Evolutionary conservation across 768 basidiomycete genomes (phyloP), one percentile per base, ranked within the genome.

Genomic region (Trametes maxima): DNA sequence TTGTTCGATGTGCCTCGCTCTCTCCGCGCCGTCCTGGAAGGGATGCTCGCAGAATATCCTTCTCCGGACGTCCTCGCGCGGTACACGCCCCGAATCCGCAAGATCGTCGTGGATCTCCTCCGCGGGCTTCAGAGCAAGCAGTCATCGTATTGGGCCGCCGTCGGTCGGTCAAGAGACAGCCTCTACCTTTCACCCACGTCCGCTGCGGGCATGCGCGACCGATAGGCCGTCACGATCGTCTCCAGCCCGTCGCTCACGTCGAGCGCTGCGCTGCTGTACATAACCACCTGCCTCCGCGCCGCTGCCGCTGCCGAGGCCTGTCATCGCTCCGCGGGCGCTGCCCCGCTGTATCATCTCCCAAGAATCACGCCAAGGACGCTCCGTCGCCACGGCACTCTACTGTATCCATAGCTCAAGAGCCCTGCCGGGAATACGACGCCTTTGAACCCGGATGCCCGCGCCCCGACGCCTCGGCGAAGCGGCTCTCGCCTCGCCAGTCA

Each of bases 31-130:
- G 74, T 71, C 19, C 75, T 81, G 36, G 80, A 81, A 55, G 71
- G 71, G n/a, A 78, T 79, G 57, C 75, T 81, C 17, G 80, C 79
- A 24, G 80, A 82, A 53, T 65, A 68, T 5, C 69, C 80, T 1
- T 77, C 78, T 3, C 68, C 67, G 17, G 65, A 64, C 11, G 65
- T 68, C 14, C 65, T 80, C 55, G 73, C 73, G 47, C 70, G 65
- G 21, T 79, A 79, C 65, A 67, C 76, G 69, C 79, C 79, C 44
- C 62, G 65, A 25, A 69, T 81, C 37, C 76, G 77, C 21, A 68
- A 69, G 11, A 67, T 76, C 25, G 62, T 81, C 28, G 68, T 67
- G 48, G 65, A 74, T n/a, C 71, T 81, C 47, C 72, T 82, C n/a
- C 72, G 70, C 17, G 79, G 78, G 17, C 68, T 81, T 24, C 75